A percentile compares a stretch with the other conserved stretches of the same genome.
Evolutionary conservation across 83 land plant genomes (phyloP).

Genomic region (Thuja plicata): DNA sequence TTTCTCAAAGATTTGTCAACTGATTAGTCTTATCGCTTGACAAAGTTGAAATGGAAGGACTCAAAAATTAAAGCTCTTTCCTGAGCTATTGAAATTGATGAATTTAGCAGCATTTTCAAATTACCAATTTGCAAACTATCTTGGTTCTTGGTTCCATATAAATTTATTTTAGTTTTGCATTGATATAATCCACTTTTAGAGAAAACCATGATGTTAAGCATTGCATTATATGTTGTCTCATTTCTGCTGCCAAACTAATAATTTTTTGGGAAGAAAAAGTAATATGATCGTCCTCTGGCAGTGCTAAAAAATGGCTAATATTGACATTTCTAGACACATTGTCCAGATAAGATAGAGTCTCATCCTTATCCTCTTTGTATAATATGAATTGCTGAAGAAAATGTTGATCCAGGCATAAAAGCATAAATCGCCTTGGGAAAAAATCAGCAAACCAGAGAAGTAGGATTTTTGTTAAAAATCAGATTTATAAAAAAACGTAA

Average conservation of each 20-base stretch:
- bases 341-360: slow-evolving; percentile 71
- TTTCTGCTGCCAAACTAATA: not conserved
- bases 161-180: not conserved
- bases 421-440: no score
- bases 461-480: no score
- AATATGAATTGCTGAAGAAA: slow-evolving; percentile 78
- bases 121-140: not conserved
- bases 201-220: not conserved
- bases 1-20: no score
- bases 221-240: not conserved
- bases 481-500: no score
- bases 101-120: not conserved
- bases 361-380: slow-evolving; percentile 89
- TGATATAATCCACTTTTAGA: not conserved
- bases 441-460: no score
- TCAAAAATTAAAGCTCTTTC: not conserved
- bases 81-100: not conserved
- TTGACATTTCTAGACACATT: slow-evolving; percentile 84
- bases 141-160: not conserved
- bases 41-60: not conserved
- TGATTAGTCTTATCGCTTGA: not conserved
- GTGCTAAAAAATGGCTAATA: slow-evolving; percentile 79
- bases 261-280: not conserved
- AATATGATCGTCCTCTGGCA: slow-evolving; percentile 19
- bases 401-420: slow-evolving; percentile 86